Conservation (phyloP, 78 protist genomes). For the Dictyostelium purpureum region DNA sequence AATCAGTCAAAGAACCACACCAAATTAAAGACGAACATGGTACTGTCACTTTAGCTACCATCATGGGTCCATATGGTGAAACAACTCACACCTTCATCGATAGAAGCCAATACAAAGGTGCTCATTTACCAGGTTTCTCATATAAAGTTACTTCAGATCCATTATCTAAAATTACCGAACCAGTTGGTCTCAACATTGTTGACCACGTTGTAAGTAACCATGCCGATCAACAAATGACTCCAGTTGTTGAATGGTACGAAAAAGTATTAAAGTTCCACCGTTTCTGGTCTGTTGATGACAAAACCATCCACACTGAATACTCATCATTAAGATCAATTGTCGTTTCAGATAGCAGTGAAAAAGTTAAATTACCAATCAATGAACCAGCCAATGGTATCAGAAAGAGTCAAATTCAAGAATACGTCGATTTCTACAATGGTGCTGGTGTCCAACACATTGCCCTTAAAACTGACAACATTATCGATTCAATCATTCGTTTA, state of each 20-base stretch:
- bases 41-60: constrained; percentile 85
- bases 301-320: constrained; percentile 93
- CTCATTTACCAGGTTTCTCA: constrained; percentile 87
- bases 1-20: constrained; percentile 84
- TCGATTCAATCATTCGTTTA: constrained; percentile 57
- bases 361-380: constrained; percentile 90
- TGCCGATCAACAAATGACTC: constrained; percentile 88
- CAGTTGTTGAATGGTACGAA: constrained; percentile 89
- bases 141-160: constrained; percentile 63
- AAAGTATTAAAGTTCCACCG: constrained; percentile 88
- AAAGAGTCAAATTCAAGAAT: constrained; percentile 92
- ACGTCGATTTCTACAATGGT: constrained; percentile 94
- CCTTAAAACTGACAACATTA: constrained; percentile 81
- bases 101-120: constrained; percentile 82
- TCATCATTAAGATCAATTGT: constrained; percentile 90
- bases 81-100: constrained; percentile 92
- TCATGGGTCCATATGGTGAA: constrained; percentile 88
- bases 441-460: constrained; percentile 98
- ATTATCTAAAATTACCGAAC: constrained; percentile 3
- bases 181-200: constrained; percentile 60
- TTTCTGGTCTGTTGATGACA: constrained; percentile 96
- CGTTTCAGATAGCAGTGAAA: constrained; percentile 84
- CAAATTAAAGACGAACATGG: constrained; percentile 89
- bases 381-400: constrained; percentile 94
- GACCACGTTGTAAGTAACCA: constrained; percentile 93